phyloP scores from a whole-genome alignment of 768 basidiomycete species.

The Leccinellum luteum region DNA sequence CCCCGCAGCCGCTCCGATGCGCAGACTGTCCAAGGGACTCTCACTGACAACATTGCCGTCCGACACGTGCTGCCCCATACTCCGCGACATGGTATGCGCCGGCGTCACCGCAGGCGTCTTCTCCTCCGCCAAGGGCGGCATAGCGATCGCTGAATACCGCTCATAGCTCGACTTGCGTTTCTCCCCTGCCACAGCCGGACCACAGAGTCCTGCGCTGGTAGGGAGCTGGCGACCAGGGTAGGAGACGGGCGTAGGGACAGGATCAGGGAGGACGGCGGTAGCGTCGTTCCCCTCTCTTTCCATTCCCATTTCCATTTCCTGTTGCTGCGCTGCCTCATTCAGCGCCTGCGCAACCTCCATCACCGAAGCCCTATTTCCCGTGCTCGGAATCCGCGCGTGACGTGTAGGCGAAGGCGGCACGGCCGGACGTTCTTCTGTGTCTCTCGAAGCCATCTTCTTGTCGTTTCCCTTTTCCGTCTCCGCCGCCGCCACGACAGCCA shows the following conservation, averaged over 20 bases:
- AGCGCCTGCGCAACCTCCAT: constrained; percentile 78
- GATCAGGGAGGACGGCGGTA: background rate
- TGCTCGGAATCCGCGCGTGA: constrained; percentile 60
- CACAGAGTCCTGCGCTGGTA: constrained; percentile 9
- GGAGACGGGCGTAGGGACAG: background rate
- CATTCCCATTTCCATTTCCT: constrained; percentile 2
- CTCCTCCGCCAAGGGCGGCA: constrained; percentile 71
- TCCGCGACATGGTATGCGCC: constrained; percentile 48
- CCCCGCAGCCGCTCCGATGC: background rate
- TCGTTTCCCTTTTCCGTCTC: constrained; percentile 20
- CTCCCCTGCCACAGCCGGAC: constrained; percentile 40
- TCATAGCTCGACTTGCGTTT: constrained; percentile 68
- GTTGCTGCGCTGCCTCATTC: constrained; percentile 31
- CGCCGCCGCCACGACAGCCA: constrained; percentile 10
- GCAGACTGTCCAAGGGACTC: constrained; percentile 12
- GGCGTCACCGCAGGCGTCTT: constrained; percentile 57
- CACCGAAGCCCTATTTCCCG: constrained; percentile 65
- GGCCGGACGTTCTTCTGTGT: constrained; percentile 15
- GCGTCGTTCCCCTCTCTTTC: background rate
- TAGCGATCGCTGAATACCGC: constrained; percentile 55
- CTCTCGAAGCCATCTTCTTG: constrained; percentile 6
- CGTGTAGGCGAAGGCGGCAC: constrained; percentile 37
- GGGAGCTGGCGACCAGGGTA: constrained; percentile 11
- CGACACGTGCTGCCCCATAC: constrained; percentile 4
- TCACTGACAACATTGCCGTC: constrained; percentile 6